Conservation (phyloP, 805 yeast species). For the Zygoascus flipseniorum region DNA sequence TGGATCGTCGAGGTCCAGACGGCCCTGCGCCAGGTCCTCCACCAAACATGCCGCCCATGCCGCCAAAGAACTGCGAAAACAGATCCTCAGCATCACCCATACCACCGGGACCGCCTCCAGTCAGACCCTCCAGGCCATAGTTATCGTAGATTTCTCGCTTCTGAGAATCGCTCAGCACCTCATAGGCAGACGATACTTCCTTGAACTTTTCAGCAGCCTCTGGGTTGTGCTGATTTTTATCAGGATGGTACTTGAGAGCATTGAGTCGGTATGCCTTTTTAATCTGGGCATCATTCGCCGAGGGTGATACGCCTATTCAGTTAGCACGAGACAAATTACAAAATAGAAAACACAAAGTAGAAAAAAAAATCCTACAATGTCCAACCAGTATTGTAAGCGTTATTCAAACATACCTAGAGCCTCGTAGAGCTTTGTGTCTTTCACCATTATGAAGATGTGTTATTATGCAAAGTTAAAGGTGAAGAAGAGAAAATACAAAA, state of each 20-base stretch:
- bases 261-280: constrained; percentile 72
- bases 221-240: constrained; percentile 53
- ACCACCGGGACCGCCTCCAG: constrained; percentile 58
- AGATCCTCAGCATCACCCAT: constrained; percentile 68
- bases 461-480: no score
- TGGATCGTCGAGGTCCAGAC: constrained; percentile 80
- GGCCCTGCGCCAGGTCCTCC: constrained; percentile 44
- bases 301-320: constrained; percentile 35
- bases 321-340: background rate
- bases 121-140: constrained; percentile 88
- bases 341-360: background rate
- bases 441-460: constrained; percentile 38
- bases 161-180: constrained; percentile 75
- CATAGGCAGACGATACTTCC: constrained; percentile 83
- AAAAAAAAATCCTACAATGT: background rate
- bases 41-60: constrained; percentile 35
- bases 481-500: no score
- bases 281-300: constrained; percentile 51
- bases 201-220: constrained; percentile 97
- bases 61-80: constrained; percentile 80
- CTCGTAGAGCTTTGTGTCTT: constrained; percentile 60
- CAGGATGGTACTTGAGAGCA: constrained; percentile 78
- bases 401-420: constrained; percentile 36
- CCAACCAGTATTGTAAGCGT: background rate
- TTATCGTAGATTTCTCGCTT: constrained; percentile 85